phyloP scores from a whole-genome alignment of 768 basidiomycete species.

The Fibroporia radiculosa region DNA sequence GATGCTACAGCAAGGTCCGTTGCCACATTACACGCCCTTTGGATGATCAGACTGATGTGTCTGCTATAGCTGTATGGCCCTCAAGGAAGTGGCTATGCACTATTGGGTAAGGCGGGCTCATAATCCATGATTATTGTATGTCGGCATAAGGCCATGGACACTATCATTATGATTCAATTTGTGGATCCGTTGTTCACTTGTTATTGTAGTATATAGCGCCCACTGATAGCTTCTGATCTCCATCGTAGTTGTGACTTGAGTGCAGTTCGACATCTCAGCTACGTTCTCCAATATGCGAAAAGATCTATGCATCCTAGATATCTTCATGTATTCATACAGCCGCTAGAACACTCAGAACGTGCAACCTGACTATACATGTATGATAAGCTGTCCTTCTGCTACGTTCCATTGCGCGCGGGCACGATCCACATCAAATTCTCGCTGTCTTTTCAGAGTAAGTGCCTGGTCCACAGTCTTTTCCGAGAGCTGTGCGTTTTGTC shows the following conservation, averaged over 20 bases:
- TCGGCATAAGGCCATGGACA: not conserved
- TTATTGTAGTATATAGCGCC: not conserved
- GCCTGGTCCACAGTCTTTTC: conserved; percentile 18
- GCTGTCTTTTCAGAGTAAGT: conserved; percentile 48
- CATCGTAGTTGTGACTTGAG: too few species aligned
- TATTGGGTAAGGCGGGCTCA: conserved; percentile 46
- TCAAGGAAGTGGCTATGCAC: conserved; percentile 67
- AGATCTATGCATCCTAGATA: too few species aligned
- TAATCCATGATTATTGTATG: conserved; percentile 15
- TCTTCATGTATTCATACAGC: too few species aligned
- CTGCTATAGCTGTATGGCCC: conserved; percentile 57
- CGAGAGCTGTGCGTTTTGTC: conserved; percentile 12
- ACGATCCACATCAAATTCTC: conserved; percentile 51
- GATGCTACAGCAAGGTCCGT: conserved; percentile 64
- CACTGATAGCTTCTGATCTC: not conserved
- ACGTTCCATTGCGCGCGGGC: conserved; percentile 67
- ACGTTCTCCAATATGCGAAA: too few species aligned
- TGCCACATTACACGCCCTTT: not conserved
- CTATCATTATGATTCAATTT: too few species aligned
- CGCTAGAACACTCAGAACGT: too few species aligned
- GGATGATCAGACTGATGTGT: not conserved
- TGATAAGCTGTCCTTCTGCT: conserved; percentile 39
- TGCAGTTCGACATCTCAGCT: too few species aligned
- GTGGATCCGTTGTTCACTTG: too few species aligned
- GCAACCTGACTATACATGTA: conserved; percentile 34